Conservation (phyloP, 78 protist species). For the Blattamonas nauphoetae region DNA sequence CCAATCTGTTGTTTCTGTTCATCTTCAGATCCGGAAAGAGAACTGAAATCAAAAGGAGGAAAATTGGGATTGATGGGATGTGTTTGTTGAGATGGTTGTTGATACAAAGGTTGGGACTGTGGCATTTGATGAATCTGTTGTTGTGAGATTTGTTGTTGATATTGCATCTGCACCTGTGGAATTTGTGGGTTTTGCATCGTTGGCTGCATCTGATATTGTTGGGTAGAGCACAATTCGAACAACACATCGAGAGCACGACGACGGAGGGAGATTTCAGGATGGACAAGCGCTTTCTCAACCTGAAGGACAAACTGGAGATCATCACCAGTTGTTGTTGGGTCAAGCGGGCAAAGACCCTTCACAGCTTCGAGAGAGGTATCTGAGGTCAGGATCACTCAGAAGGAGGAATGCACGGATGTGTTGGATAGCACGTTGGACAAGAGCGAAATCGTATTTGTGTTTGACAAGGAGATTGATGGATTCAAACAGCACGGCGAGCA, state of each 20-base stretch:
- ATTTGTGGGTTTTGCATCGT: too few relatives aligned
- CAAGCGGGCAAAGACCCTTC: background rate
- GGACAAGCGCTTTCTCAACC: background rate
- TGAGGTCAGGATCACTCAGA: background rate
- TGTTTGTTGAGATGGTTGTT: too few relatives aligned
- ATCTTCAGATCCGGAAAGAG: too few relatives aligned
- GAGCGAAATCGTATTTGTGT: background rate
- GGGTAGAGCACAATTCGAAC: constrained; percentile 11
- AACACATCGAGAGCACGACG: constrained; percentile 3
- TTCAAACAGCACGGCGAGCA: constrained; percentile 12
- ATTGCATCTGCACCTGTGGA: too few relatives aligned
- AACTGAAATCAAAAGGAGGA: too few relatives aligned
- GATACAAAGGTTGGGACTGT: too few relatives aligned
- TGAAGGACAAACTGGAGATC: background rate
- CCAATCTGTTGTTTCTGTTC: too few relatives aligned
- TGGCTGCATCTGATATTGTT: too few relatives aligned
- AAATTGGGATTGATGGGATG: too few relatives aligned
- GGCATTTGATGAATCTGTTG: too few relatives aligned
- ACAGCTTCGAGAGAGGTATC: background rate
- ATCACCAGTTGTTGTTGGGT: background rate
- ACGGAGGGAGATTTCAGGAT: background rate
- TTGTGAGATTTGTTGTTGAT: too few relatives aligned
- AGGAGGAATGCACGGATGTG: background rate
- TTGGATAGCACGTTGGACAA: background rate
- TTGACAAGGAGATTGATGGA: background rate